Base-by-base conservation (phyloP, 805 yeast genomes). In the Pichia ethanolica region DNA sequence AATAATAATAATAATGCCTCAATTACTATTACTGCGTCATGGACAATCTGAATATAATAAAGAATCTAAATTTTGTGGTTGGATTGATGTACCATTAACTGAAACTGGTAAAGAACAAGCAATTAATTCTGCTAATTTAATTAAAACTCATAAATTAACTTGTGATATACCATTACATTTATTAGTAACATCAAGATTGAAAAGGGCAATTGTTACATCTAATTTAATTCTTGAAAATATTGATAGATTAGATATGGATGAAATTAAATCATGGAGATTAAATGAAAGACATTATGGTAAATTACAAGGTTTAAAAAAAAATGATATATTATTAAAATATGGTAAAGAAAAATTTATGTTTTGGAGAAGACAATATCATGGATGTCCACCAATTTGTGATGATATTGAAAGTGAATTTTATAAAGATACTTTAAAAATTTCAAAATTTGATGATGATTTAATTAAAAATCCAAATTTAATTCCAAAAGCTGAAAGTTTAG, bases 261-360 rank as follows among this genome's bases (percentile, higher is more conserved):
- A 81, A 50, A 68, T 75, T 59, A 81, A 86, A 68, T 74, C 83
- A 5, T 86, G 91, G 91, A 76, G 91, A 68, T 68, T 86, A 60
- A 86, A 86, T 67, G 95, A 86, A 66, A 78, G 95, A 67, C 95
- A 86, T 69, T 86, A 86, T 69, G 95, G 95, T 53, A 78, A 80
- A 41, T 75, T 86, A 69, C 93, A 86, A 69, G 95, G 95, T 45
- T 77, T 79, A 61, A 78, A 83, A 56, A 86, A 86, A 68, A 82
- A 81, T 35, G 78, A 78, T 41, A 78, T 87, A 33, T 68, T 85
- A 59, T 70, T 74, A 55, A 69, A 77, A 58, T 82, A 80, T 63
- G 95, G 95, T 39, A 71, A 80, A 59, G 85, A 82, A 54, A 71
- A 84, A 67, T 86, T 82, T 70, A 85, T 82, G 81, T 78, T 69